These are phyloP conservation scores for Cymbopogon citratus DNA, from an alignment of 176 grass and related monocot genomes.

Conservation along the genomic window DNA sequence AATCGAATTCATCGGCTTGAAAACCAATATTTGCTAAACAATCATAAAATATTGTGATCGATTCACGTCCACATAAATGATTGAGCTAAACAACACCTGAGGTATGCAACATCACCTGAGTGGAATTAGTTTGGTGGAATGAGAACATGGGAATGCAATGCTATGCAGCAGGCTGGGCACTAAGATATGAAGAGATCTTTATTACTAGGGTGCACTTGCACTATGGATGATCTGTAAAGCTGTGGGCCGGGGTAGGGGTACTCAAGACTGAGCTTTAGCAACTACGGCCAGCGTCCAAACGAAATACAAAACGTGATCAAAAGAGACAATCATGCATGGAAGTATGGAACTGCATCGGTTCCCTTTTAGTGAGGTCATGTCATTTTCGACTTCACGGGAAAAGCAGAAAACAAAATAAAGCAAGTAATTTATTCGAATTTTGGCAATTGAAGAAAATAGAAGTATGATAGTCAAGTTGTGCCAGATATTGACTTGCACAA, in stretches of 20 bases:
- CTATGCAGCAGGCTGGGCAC: neutral
- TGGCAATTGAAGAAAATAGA: too few species aligned
- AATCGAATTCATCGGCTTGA: too few species aligned
- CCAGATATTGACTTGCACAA: too few species aligned
- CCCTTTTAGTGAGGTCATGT: slow-evolving; percentile 24
- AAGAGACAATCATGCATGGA: neutral
- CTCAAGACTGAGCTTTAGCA: neutral
- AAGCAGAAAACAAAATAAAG: neutral
- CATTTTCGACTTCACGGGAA: neutral
- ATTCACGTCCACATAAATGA: too few species aligned
- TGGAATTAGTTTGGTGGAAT: neutral
- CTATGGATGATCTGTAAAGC: neutral
- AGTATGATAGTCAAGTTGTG: too few species aligned
- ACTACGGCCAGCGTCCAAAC: neutral
- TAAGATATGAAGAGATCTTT: neutral
- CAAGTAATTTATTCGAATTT: neutral
- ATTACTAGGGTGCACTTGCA: neutral
- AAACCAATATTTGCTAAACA: too few species aligned
- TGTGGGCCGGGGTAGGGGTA: neutral
- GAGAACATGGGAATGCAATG: neutral
- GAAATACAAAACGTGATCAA: slow-evolving; percentile 20
- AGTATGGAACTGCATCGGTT: neutral
- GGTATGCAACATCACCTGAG: neutral
- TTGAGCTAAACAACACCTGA: too few species aligned
- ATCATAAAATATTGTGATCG: too few species aligned